Percentiles rank a stretch among this genome's conserved stretches.
phyloP scores from a whole-genome alignment of 176 grass and related monocot genomes.

The Bonia amplexicaulis region DNA sequence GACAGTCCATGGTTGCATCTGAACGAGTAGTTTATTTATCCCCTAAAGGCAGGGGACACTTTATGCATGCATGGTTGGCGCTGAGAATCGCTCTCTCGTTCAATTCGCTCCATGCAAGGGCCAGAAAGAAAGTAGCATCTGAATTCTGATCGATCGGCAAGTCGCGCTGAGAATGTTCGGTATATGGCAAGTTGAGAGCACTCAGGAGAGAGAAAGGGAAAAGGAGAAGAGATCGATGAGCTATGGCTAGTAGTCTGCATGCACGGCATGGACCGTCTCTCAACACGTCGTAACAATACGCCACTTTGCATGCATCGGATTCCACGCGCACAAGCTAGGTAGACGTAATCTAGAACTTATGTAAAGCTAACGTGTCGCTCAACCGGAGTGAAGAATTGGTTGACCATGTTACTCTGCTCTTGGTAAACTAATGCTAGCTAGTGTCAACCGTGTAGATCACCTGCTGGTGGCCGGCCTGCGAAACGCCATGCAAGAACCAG shows the following conservation, averaged over 20 bases:
- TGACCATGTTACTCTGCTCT: background rate
- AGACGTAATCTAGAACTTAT: too few species aligned
- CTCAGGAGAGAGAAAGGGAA: background rate
- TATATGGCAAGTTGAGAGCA: slow-evolving; percentile 27
- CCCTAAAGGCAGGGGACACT: background rate
- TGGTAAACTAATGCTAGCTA: background rate
- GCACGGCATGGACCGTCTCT: background rate
- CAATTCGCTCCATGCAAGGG: too few species aligned
- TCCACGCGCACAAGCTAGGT: background rate
- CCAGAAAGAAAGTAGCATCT: background rate
- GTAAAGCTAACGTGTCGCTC: too few species aligned
- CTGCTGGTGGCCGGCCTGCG: background rate
- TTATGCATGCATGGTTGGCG: background rate
- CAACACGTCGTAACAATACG: slow-evolving; percentile 3
- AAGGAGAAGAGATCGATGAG: background rate
- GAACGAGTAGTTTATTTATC: slow-evolving; percentile 22
- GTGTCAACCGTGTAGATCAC: background rate
- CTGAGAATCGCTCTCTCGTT: too few species aligned
- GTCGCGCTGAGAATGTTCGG: background rate
- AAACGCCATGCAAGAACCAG: background rate
- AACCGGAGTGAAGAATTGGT: background rate
- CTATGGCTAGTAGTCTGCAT: background rate
- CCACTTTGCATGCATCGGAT: slow-evolving; percentile 24
- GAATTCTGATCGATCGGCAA: background rate
- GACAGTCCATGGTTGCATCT: background rate